A percentile compares a stretch with the other conserved stretches of the same genome.
These are phyloP conservation scores for Pichia terricola DNA, from an alignment of 1,139 yeast genomes.

Conservation along the genomic window DNA sequence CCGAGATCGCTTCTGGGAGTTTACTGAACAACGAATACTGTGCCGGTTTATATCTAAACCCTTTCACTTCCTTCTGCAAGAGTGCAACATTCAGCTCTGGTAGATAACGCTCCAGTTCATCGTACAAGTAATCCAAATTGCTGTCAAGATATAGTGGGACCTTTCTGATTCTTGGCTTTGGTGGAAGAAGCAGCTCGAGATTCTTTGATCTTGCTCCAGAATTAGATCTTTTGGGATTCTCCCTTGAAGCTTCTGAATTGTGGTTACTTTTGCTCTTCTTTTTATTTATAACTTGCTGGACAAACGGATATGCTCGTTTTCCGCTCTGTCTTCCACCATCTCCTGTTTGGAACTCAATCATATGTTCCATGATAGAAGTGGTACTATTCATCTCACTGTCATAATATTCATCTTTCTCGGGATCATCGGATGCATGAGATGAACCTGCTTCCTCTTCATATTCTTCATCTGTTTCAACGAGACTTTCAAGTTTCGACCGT, in stretches of 20 bases:
- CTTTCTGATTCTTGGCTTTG: not conserved
- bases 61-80: slow-evolving; percentile 7
- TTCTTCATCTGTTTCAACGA: slow-evolving; percentile 3
- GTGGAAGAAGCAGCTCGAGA: not conserved
- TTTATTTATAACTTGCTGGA: not conserved
- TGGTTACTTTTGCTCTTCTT: not conserved
- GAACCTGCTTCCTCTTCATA: not conserved
- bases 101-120: slow-evolving; percentile 4
- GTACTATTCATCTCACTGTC: slow-evolving; percentile 3
- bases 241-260: too few relatives aligned
- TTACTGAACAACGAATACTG: slow-evolving; percentile 8
- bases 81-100: slow-evolving; percentile 2
- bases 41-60: slow-evolving; percentile 14
- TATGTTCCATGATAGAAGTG: slow-evolving; percentile 6
- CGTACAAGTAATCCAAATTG: slow-evolving; percentile 12
- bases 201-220: too few relatives aligned
- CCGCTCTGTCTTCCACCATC: not conserved
- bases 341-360: slow-evolving; percentile 1
- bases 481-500: slow-evolving; percentile 1
- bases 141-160: slow-evolving; percentile 9
- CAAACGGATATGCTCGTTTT: not conserved
- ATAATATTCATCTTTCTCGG: not conserved
- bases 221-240: too few relatives aligned
- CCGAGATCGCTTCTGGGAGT: slow-evolving; percentile 1
- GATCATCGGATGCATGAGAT: not conserved